Evolutionary conservation across 805 yeast genomes (phyloP), one percentile per base, ranked within the genome.

Genomic region (Suhomyces tanzawaensis): DNA sequence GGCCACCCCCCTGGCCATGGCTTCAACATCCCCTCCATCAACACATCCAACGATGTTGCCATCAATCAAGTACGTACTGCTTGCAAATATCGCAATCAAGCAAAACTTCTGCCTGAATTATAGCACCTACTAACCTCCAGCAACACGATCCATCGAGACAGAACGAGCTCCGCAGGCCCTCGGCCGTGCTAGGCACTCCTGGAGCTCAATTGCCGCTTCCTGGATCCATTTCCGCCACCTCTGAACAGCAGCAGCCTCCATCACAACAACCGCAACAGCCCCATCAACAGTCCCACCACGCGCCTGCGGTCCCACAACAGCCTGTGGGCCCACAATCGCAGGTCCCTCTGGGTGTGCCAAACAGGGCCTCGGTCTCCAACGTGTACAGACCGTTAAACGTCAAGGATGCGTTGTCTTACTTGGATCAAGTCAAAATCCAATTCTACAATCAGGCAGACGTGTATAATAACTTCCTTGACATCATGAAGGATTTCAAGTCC

Each of bases 401-500:
- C 35, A 88, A 87, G 58, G 99, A 93, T 62, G 99, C 99, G 4
- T 71, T 93, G 48, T 81, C 96, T 7, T 93, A 95, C 57, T 75
- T 93, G 49, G 99, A 95, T 58, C 96, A 90, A 64, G 99, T 93
- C 36, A 93, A 93, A 63, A 76, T 83, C 34, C 97, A 90, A 60
- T 93, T 93, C 64, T 84, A 78, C 60, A 77, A 81, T 48, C 95
- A 91, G 64, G 95, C 98, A 0, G 97, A 90, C 53, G 95, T 93
- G 29, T 93, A 93, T 71, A 93, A 93, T 62, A 89, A 86, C 61
- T 93, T 95, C 55, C 73, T 93, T 55, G 99, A 93, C 58, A 91
- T 93, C 47, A 93, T 93, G 99, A 95, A 95, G 69, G 99, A 95
- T 58, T 95, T 93, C 70, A 95, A 95, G 69, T 83, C 95, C 37